A percentile compares a stretch with the other conserved stretches of the same genome.
Conservation (phyloP, 345 rosid genomes). For the Gossypium turneri region DNA sequence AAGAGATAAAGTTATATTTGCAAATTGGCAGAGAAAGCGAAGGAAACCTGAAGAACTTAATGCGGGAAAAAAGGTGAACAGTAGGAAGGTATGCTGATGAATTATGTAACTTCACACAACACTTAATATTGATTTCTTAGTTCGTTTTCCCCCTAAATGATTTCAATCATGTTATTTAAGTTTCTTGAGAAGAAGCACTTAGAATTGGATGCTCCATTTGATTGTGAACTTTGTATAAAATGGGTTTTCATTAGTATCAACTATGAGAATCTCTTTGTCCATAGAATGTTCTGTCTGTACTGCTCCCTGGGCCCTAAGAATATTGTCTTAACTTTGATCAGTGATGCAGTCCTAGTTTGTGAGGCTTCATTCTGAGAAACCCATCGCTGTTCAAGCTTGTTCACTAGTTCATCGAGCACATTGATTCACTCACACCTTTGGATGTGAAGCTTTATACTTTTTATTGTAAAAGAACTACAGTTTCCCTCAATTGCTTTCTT, state of each 20-base stretch:
- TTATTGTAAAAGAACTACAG: conserved; percentile 1
- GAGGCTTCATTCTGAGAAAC: not conserved
- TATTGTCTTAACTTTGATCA: not conserved
- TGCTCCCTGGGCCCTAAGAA: not conserved
- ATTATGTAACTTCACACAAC: not conserved
- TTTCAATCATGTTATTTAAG: not conserved
- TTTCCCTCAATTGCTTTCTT: not conserved
- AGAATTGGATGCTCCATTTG: not conserved
- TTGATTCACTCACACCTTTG: not conserved
- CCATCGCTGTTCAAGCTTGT: not conserved
- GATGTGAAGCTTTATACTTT: not conserved
- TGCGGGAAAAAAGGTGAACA: conserved; percentile 50
- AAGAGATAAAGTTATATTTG: conserved; percentile 7
- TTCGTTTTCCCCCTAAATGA: not conserved
- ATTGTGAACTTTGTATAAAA: not conserved
- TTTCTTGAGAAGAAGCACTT: not conserved
- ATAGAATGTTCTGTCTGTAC: not conserved
- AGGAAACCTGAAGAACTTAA: conserved; percentile 69
- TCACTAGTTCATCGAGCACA: not conserved
- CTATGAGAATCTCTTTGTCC: not conserved
- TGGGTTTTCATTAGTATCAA: not conserved
- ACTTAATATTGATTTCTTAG: not conserved
- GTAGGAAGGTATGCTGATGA: conserved; percentile 59
- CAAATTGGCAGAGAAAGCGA: conserved; percentile 69
- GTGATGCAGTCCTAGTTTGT: not conserved